phyloP scores from a whole-genome alignment of 805 yeast genomes.

The Candida multigemmis region DNA sequence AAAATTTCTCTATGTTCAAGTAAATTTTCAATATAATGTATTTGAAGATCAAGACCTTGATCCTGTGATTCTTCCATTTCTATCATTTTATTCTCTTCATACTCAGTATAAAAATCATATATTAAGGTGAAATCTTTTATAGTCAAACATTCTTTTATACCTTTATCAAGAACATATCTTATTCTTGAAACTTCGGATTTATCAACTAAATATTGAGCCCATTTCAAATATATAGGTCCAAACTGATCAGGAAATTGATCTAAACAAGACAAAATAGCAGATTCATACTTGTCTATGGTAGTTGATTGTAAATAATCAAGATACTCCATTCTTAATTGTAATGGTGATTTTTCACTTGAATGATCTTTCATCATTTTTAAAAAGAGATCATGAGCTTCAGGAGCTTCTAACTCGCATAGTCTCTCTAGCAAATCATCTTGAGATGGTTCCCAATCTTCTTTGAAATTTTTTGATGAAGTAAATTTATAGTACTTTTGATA shows the following conservation, averaged over 20 bases:
- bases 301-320: constrained; percentile 26
- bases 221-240: constrained; percentile 36
- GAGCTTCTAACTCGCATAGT: constrained; percentile 20
- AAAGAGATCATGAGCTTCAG: constrained; percentile 13
- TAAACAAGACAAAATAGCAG: constrained; percentile 8
- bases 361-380: constrained; percentile 24
- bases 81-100: constrained; percentile 38
- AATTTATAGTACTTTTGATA: constrained; percentile 3
- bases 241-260: constrained; percentile 49
- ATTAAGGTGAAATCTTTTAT: constrained; percentile 54
- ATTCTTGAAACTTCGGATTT: constrained; percentile 18
- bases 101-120: constrained; percentile 53
- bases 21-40: constrained; percentile 46
- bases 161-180: constrained; percentile 35
- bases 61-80: constrained; percentile 10
- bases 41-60: constrained; percentile 5
- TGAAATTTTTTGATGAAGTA: too few species aligned
- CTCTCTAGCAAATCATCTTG: constrained; percentile 21
- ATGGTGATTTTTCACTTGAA: constrained; percentile 27
- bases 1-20: constrained; percentile 48
- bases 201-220: constrained; percentile 40
- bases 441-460: constrained; percentile 4
- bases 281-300: constrained; percentile 15
- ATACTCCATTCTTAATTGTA: constrained; percentile 40
- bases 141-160: constrained; percentile 38